Evolutionary conservation across 768 basidiomycete genomes (phyloP), one percentile per base, ranked within the genome.

Genomic region (Piloderma croceum): DNA sequence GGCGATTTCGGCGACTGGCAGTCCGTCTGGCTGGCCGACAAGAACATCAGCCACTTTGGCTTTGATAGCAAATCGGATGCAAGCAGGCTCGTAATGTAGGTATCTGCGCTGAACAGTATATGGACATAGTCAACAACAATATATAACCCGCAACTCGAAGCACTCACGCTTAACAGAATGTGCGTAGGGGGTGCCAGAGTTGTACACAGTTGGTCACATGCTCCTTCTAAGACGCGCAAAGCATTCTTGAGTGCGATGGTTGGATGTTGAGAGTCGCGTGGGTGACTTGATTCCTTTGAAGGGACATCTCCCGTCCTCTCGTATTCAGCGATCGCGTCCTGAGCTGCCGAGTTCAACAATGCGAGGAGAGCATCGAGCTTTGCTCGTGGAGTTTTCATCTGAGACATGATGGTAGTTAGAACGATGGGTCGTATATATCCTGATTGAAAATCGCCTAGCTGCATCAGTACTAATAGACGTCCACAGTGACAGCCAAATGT

Each of bases 31-130:
- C 17, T 54, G 47, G 15, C 58, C 54, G 6, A 53, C 42, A 17
- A 74, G 58, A 19, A 59, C 49, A 41, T 72, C 70, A 0, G 71
- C 54, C 20, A 72, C 54, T 39, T 60, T 61, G 33, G 62, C 60
- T 13, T 58, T 50, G n/a, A 56, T 37, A 2, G 54, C 66, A 11
- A 68, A 60, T 11, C 55, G 56, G 11, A 70, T 39, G 27, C 61
- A 64, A 6, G 60, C 57, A 12, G 62, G 57, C 41, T 64, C 63
- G 27, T 9, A 29, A 29, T 29, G 27, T 9, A 15, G 10, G 10
- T n/a, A n/a, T n/a, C n/a, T n/a, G n/a, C n/a, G n/a, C n/a, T 35
- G 12, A 10, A 7, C 11, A 22, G 7, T 15, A 18, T 12, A 10
- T 7, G 22, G 11, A 24, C 24, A 7, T 11, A n/a, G n/a, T n/a